These are phyloP conservation scores for Phytophthora pinifolia DNA, from an alignment of 352 stramenopile genomes.

Conservation along the genomic window DNA sequence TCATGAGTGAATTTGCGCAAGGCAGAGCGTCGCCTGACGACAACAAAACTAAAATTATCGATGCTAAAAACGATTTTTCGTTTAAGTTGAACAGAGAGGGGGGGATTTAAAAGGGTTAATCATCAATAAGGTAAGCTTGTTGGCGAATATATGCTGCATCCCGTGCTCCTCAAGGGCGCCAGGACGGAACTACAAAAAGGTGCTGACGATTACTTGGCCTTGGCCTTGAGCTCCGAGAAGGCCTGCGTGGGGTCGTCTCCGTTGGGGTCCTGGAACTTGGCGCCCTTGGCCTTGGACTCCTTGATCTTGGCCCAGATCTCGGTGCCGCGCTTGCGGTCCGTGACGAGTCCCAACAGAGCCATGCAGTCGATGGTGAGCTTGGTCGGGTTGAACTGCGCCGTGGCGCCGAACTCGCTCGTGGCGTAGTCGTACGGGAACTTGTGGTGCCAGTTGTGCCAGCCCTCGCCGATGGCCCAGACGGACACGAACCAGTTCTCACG, in stretches of 20 bases:
- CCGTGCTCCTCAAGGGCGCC: not conserved
- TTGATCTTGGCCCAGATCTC: constrained; percentile 94
- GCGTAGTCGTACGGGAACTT: constrained; percentile 99
- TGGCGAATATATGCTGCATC: constrained; percentile 27
- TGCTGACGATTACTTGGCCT: constrained; percentile 46
- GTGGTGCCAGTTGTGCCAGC: constrained; percentile 99
- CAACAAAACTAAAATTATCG: constrained; percentile 13
- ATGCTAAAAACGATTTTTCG: too few species aligned
- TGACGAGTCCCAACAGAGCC: constrained; percentile 91
- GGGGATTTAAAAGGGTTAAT: too few species aligned
- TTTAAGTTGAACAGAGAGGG: too few species aligned
- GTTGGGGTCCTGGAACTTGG: constrained; percentile 52
- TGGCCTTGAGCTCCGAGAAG: constrained; percentile 73
- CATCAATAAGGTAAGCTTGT: constrained; percentile 41
- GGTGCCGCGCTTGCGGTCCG: constrained; percentile 93
- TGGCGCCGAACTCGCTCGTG: constrained; percentile 96
- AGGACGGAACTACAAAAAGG: constrained; percentile 12
- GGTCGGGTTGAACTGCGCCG: constrained; percentile 97
- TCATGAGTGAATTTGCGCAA: not conserved
- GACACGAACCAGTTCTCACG: constrained; percentile 98
- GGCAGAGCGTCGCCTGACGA: too few species aligned
- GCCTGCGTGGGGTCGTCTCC: constrained; percentile 53
- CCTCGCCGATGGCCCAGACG: constrained; percentile 95
- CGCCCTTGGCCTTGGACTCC: constrained; percentile 40
- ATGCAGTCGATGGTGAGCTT: constrained; percentile 97